Base-by-base conservation (phyloP, 768 basidiomycete species). In the Leucosporidium yakuticum region DNA sequence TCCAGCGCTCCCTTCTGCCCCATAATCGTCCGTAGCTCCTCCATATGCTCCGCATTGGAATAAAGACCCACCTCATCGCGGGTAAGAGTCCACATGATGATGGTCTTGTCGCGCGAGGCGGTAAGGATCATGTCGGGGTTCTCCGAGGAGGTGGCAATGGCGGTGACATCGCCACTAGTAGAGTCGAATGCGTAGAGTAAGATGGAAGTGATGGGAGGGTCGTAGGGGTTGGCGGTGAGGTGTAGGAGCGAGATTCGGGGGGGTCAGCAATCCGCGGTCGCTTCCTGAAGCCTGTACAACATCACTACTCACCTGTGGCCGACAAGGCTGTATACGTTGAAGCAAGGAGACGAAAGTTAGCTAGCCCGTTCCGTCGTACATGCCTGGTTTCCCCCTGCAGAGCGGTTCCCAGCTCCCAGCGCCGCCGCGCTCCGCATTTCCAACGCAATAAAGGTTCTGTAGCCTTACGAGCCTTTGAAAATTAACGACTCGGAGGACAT, bases 51-150 rank as follows among this genome's bases (percentile, higher is more conserved):
- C 48, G 1, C 21, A 49, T 4, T 25, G 34, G 29, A 34, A 11
- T 27, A 11, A 1, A 27, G 14, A 59, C 72, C 64, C 23, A 73
- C 89, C 68, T 82, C 81, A 73, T 82, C 82, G 73, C 96, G 90
- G 75, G 95, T 96, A 79, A 99, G 84, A 80, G 92, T 89, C 96
- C 96, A 99, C 79, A 97, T 93, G 79, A 99, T 97, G 84, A 97
- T 91, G 64, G 92, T 96, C 86, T 96, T 98, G 88, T 99, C 96
- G 60, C 96, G 87, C 71, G 96, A 98, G 74, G 94, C 92, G 74
- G 94, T 96, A 80, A 99, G 82, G 81, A 99, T 94, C 88, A 96
- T 91, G 80, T 99, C 94, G 57, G 94, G 96, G 83, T 95, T 98
- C 84, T 98, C 95, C 49, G 74, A 91, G 69, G 90, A 91, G 77